A percentile compares a stretch with the other conserved stretches of the same genome.
phyloP scores from a whole-genome alignment of 352 stramenopile species.

The Pythium oligandrum region DNA sequence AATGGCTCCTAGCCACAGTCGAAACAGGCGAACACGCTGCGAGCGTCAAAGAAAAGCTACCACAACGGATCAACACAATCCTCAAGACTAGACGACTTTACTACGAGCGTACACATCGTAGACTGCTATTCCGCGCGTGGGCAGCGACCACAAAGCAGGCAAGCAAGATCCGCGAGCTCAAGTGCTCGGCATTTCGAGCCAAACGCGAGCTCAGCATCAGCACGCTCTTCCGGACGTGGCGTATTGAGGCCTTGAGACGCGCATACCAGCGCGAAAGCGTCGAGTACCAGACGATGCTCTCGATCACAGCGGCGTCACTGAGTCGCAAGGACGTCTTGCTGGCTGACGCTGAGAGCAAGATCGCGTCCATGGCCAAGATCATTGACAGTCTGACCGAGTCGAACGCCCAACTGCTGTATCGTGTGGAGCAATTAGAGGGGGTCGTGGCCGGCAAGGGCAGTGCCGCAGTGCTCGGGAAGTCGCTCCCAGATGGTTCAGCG shows the following conservation, averaged over 20 bases:
- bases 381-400: constrained; percentile 77
- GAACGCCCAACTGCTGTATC: constrained; percentile 59
- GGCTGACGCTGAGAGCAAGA: constrained; percentile 52
- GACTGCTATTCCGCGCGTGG: constrained; percentile 50
- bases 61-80: constrained; percentile 37
- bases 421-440: constrained; percentile 61
- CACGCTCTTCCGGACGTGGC: constrained; percentile 65
- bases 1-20: constrained; percentile 44
- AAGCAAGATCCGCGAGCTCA: constrained; percentile 53
- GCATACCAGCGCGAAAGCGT: constrained; percentile 73
- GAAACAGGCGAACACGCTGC: constrained; percentile 43
- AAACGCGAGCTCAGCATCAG: constrained; percentile 47
- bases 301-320: constrained; percentile 62
- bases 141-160: constrained; percentile 21
- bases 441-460: constrained; percentile 25
- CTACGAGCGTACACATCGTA: constrained; percentile 15
- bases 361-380: constrained; percentile 66
- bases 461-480: not conserved
- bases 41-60: constrained; percentile 34
- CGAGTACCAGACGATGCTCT: constrained; percentile 82
- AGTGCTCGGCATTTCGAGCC: constrained; percentile 53
- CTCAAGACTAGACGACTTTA: constrained; percentile 16
- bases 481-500: not conserved
- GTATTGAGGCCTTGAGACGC: constrained; percentile 55
- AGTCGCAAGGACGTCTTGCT: constrained; percentile 77